Evolutionary conservation across 2,329 filamentous ascomycete species (phyloP), one percentile per base, ranked within the genome.

Genomic region (Talaromyces sp.): DNA sequence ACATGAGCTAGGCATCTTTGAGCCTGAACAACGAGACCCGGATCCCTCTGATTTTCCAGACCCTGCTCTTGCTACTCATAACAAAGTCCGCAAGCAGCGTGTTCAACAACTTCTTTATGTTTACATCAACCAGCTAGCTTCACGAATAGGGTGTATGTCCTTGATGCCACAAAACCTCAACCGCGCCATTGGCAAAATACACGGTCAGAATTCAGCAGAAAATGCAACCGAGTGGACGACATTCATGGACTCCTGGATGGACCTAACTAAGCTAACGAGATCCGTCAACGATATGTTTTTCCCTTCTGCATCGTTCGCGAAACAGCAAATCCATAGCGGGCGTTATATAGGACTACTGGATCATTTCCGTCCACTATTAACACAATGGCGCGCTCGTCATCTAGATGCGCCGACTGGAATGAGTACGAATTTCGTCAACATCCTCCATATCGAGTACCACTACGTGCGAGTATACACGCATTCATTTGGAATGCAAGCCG

Each of bases 261-360:
- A 77, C 53, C 64, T 78, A 3, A 78, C 76, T 5, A 75, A 75
- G 53, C 68, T 82, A 13, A 75, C 78, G 6, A 77, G 79, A 52
- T 81, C 80, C 1, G 77, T 80, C 9, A 79, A 78, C 2, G 80
- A 82, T 59, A 80, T 80, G 62, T 76, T 81, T 36, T 82, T 81
- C 61, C 78, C 80, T 6, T 61, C 61, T 4, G 56, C 53, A 13
- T 61, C 59, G 2, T 61, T 62, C 39, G 61, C 61, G 7, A 62
- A 61, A 43, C 51, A 61, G 22, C 61, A 62, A 17, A 46, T 61
- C 17, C 61, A 61, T n/a, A 62, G 75, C 59, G 79, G 79, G 13
- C 75, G 78, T 3, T 82, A 82, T 63, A 76, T 80, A 52, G 77
- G 76, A 1, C 67, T 81, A 1, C 67, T 82, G 3, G 72, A 74